Evolutionary conservation across 2,329 filamentous ascomycete genomes (phyloP).

Genomic region (Chaetomiaceae sp.): DNA sequence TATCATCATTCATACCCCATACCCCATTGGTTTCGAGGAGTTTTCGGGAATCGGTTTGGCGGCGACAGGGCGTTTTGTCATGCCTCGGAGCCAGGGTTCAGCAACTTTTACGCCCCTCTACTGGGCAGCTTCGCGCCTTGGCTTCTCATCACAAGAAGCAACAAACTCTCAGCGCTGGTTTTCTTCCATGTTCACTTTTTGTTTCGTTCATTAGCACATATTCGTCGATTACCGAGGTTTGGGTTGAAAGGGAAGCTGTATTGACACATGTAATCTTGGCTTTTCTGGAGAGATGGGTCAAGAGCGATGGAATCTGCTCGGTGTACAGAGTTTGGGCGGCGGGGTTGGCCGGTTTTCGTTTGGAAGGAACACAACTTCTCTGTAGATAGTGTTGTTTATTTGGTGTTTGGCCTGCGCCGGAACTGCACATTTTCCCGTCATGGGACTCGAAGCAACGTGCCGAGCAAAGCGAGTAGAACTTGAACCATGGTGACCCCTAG

Average conservation of each 20-base stretch:
- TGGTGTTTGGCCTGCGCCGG: background rate
- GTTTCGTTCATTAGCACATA: slow-evolving; percentile 1
- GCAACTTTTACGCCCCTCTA: background rate
- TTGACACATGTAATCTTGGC: background rate
- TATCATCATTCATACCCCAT: slow-evolving; percentile 15
- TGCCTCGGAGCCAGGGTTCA: background rate
- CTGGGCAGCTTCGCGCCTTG: background rate
- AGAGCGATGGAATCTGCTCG: background rate
- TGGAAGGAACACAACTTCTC: background rate
- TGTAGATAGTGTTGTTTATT: slow-evolving; percentile 2
- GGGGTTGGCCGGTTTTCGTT: background rate
- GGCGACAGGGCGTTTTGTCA: background rate
- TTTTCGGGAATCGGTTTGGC: slow-evolving; percentile 8
- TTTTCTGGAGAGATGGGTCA: background rate
- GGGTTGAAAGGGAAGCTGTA: background rate
- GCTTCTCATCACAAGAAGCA: background rate
- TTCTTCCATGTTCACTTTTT: background rate
- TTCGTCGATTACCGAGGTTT: background rate
- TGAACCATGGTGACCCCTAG: too few relatives aligned
- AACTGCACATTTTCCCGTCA: background rate
- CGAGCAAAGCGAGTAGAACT: too few relatives aligned
- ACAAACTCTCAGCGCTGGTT: background rate
- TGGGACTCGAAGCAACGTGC: too few relatives aligned
- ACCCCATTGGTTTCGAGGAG: slow-evolving; percentile 15
- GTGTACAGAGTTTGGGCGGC: background rate